Evolutionary conservation across 2,329 filamentous ascomycete genomes (phyloP), one percentile per base, ranked within the genome.

Genomic region (Ciborinia camelliae): DNA sequence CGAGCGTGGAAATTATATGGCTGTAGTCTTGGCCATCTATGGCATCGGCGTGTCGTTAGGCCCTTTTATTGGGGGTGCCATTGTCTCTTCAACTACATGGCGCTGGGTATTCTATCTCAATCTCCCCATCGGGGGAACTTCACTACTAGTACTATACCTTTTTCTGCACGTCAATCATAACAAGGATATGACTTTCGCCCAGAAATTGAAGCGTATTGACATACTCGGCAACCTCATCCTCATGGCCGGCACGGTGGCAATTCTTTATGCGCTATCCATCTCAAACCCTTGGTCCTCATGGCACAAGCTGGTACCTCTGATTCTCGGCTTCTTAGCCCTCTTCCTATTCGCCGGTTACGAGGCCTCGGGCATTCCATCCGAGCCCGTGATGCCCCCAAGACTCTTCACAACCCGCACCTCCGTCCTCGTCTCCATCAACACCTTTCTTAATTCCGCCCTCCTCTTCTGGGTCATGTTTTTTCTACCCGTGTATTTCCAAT

Each of bases 181-280:
- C 4, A 65, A 64, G 37, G 45, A 65, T 15, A 26, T 54, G 1
- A 63, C 48, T 10, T 64, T 66, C n/a, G 6, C 41, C 0, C 45
- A 63, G n/a, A 64, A 64, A 48, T 75, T 86, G 4, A 75, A 75
- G n/a, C 79, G 80, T 3, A 80, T 90, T 26, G 87, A 90, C 72
- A 90, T 82, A 79, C 58, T 84, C n/a, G 88, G 89, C 2, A 81
- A 82, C 5, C 66, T 81, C 0, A 72, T 90, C 5, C 88, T 90
- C 71, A 78, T 88, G 23, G 80, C 77, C 9, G 82, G 81, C 12
- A 28, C 64, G 67, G 84, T 84, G 0, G 81, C 80, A 39, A 82
- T 88, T 69, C 75, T 88, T 43, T 83, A 87, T 52, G 82, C 84
- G 0, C n/a, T n/a, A n/a, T n/a, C n/a, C n/a, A n/a, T n/a, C n/a